Conservation (phyloP, 2,329 filamentous ascomycete species). For the Alternaria solani region DNA sequence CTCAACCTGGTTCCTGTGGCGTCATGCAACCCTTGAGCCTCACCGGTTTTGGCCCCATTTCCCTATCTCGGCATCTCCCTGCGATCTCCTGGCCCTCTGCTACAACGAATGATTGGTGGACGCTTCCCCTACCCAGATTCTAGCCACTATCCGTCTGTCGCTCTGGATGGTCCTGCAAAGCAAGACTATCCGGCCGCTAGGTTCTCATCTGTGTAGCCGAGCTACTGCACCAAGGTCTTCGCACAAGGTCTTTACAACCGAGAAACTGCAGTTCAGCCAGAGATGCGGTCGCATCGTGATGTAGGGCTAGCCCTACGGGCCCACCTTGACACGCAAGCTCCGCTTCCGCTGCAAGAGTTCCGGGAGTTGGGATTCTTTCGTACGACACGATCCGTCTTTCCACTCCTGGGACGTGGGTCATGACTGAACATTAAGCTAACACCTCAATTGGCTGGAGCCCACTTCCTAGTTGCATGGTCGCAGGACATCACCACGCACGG, state of each 20-base stretch:
- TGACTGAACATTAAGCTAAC: conserved; percentile 5
- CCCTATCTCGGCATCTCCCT: conserved; percentile 24
- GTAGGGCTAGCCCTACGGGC: conserved; percentile 22
- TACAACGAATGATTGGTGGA: conserved; percentile 5
- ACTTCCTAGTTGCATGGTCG: conserved; percentile 17
- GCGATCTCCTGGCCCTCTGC: conserved; percentile 6
- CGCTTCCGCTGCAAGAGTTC: not conserved
- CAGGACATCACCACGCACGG: conserved; percentile 27
- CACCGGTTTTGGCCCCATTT: conserved; percentile 36
- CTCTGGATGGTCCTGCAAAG: not conserved
- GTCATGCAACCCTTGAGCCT: conserved; percentile 19
- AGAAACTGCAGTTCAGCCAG: not conserved
- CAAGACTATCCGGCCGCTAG: conserved; percentile 6
- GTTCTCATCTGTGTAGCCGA: conserved; percentile 12
- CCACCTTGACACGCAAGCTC: not conserved
- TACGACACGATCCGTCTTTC: not conserved
- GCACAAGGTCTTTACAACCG: conserved; percentile 5
- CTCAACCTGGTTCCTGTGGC: conserved; percentile 6
- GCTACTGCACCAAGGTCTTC: conserved; percentile 4
- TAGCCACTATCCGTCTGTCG: not conserved
- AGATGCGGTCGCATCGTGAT: not conserved
- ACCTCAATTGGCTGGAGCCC: conserved; percentile 26
- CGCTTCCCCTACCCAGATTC: not conserved
- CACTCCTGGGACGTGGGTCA: conserved; percentile 2
- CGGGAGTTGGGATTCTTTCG: not conserved